Evolutionary conservation across 352 stramenopile genomes (phyloP).

Genomic region (Pythium aphanidermatum): DNA sequence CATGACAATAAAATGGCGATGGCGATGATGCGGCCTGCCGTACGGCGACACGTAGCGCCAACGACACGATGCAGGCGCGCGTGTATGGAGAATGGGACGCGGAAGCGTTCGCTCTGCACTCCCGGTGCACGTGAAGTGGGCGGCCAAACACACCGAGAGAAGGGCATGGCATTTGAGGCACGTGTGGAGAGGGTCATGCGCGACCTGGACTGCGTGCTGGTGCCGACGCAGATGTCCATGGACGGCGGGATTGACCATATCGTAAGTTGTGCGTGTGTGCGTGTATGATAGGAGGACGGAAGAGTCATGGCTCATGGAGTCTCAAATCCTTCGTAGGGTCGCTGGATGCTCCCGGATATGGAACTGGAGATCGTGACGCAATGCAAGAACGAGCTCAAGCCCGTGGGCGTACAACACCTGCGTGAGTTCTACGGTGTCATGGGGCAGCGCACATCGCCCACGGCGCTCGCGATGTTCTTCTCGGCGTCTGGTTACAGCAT

Average conservation of each 20-base stretch:
- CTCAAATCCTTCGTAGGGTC: constrained; percentile 47
- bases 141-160: too few species aligned
- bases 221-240: constrained; percentile 51
- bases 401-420: constrained; percentile 58
- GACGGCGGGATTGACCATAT: constrained; percentile 72
- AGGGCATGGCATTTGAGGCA: constrained; percentile 55
- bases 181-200: constrained; percentile 53
- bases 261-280: constrained; percentile 8
- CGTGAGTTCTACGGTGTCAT: constrained; percentile 76
- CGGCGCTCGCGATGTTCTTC: constrained; percentile 56
- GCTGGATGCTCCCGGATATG: constrained; percentile 55
- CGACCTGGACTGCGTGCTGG: constrained; percentile 41
- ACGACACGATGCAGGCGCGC: too few species aligned
- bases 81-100: too few species aligned
- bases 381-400: constrained; percentile 75
- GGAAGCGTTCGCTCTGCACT: too few species aligned
- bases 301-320: background rate
- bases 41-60: too few species aligned
- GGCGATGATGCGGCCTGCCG: too few species aligned
- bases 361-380: constrained; percentile 68
- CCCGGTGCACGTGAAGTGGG: too few species aligned
- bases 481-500: constrained; percentile 74
- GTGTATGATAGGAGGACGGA: background rate
- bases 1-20: too few species aligned
- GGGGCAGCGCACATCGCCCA: constrained; percentile 26